Evolutionary conservation across 306 rosid species (phyloP).

Genomic region (Purshia tridentata): DNA sequence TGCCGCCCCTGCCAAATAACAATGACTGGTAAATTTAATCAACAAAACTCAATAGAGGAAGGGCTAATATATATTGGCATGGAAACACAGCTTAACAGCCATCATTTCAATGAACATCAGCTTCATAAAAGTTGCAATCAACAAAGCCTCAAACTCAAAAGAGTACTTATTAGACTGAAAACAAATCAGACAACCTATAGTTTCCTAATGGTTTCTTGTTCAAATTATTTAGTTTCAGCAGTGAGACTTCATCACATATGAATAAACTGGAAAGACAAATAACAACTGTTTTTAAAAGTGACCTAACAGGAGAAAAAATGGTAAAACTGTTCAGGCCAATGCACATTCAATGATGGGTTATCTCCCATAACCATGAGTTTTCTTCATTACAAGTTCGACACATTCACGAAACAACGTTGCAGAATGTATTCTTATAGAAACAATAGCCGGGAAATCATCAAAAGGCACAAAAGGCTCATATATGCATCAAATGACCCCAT

Average conservation of each 20-base stretch:
- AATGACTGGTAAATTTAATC: constrained; percentile 7
- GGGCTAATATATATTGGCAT: constrained; percentile 9
- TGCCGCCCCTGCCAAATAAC: constrained; percentile 52
- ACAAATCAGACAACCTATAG: not conserved
- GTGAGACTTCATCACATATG: not conserved
- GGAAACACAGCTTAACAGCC: not conserved
- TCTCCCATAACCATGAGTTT: not conserved
- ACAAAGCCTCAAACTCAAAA: not conserved
- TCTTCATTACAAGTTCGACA: not conserved
- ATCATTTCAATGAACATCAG: not conserved
- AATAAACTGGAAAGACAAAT: not conserved
- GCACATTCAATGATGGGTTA: no score
- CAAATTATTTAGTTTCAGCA: not conserved
- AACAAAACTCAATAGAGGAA: constrained; percentile 5
- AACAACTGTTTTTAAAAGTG: not conserved
- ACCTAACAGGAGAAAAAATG: not conserved
- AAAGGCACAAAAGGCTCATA: not conserved
- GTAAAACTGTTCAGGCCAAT: no score
- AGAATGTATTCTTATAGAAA: not conserved
- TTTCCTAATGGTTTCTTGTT: not conserved
- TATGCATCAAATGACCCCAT: constrained; percentile 1
- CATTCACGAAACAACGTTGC: not conserved
- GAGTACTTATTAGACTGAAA: not conserved
- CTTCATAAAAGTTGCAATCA: not conserved
- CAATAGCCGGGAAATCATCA: not conserved